phyloP scores from a whole-genome alignment of 805 yeast species.

The Wickerhamomyces canadensis region DNA sequence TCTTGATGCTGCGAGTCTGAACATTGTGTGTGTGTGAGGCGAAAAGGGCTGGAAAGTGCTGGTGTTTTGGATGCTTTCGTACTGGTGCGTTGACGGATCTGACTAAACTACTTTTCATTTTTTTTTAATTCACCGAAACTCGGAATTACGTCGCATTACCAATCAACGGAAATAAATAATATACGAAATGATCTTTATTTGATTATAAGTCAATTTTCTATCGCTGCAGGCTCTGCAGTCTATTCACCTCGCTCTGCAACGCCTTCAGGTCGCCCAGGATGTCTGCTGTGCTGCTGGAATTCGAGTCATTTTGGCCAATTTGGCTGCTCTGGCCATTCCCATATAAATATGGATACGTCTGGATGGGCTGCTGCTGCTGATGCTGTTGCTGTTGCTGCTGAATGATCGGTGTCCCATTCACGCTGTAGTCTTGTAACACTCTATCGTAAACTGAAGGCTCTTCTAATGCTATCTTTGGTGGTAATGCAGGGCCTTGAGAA shows the following conservation, averaged over 20 bases:
- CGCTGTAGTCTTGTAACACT: conserved; percentile 10
- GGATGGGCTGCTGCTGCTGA: no score
- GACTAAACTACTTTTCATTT: no score
- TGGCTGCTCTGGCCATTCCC: no score
- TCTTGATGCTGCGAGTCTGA: not conserved
- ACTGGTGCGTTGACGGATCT: no score
- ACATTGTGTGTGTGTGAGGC: not conserved
- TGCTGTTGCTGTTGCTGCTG: no score
- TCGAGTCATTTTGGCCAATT: not conserved
- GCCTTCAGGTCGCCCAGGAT: conserved; percentile 61
- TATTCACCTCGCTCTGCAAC: conserved; percentile 65
- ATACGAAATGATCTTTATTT: no score
- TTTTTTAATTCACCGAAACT: no score
- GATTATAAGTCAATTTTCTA: no score
- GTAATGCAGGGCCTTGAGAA: conserved; percentile 14
- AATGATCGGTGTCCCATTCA: conserved; percentile 5
- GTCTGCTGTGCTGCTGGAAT: conserved; percentile 30
- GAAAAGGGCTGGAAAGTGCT: not conserved
- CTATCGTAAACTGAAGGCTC: conserved; percentile 8
- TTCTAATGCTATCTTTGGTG: conserved; percentile 16
- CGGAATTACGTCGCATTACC: no score
- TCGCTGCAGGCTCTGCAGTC: conserved; percentile 27
- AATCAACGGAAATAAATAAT: no score
- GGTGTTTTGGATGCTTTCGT: no score
- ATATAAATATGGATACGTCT: no score